Evolutionary conservation across 1,284 basidiomycete species (phyloP).

Genomic region (Leccinum angustisporum): DNA sequence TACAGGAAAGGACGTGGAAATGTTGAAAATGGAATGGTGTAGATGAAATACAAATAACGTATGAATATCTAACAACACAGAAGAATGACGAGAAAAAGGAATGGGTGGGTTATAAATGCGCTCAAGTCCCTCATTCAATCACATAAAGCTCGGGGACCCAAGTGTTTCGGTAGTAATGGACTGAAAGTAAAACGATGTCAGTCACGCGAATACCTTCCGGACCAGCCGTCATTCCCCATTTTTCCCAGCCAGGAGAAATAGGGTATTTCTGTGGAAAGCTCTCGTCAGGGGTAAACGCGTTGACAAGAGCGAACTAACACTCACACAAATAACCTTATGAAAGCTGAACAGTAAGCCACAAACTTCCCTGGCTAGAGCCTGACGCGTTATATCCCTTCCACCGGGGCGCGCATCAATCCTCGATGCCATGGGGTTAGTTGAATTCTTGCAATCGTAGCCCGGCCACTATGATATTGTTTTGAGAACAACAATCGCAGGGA

Average conservation of each 20-base stretch:
- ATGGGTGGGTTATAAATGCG: not conserved
- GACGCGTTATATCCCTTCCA: constrained; percentile 21
- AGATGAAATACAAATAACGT: constrained; percentile 11
- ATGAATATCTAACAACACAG: not conserved
- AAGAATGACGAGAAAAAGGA: not conserved
- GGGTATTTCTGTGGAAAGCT: constrained; percentile 11
- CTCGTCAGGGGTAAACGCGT: constrained; percentile 1
- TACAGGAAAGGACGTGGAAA: not conserved
- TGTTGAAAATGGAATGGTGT: not conserved
- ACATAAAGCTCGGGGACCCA: constrained; percentile 35
- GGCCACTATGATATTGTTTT: constrained; percentile 25
- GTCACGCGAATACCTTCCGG: constrained; percentile 18
- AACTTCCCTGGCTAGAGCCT: constrained; percentile 21
- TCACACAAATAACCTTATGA: constrained; percentile 14
- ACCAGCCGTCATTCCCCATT: constrained; percentile 23
- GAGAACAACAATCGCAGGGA: not conserved
- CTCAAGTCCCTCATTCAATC: constrained; percentile 22
- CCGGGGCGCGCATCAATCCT: constrained; percentile 15
- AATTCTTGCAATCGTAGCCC: constrained; percentile 16
- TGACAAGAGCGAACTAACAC: not conserved
- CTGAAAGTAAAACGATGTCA: constrained; percentile 27
- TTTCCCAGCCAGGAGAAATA: constrained; percentile 15
- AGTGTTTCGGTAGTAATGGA: constrained; percentile 29
- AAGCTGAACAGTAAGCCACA: constrained; percentile 15
- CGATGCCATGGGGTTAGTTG: constrained; percentile 7